Percentiles rank a stretch among this genome's conserved stretches.
Conservation (phyloP, 225 moss, liverwort and hornwort species). For the Straminergon stramineum region DNA sequence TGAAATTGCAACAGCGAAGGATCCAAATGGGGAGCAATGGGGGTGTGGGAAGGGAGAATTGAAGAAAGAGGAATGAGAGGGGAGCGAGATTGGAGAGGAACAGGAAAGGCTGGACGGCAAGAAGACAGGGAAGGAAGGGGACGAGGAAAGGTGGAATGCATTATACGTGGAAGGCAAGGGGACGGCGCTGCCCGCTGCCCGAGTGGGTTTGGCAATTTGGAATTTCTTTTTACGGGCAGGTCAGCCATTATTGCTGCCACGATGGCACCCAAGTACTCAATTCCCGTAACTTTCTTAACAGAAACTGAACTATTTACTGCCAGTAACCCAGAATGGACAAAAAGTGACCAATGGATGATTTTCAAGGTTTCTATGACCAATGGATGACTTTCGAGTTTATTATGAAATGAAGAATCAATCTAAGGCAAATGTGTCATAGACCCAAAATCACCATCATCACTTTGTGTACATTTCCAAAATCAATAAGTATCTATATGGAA, state of each 20-base stretch:
- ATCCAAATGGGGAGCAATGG: background rate
- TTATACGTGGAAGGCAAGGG: background rate
- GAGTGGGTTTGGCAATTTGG: background rate
- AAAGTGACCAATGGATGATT: background rate
- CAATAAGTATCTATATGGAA: background rate
- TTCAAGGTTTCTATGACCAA: background rate
- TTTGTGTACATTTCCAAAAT: background rate
- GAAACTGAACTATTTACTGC: background rate
- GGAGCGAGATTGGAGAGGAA: background rate
- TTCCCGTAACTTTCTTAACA: background rate
- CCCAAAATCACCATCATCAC: fast-evolving
- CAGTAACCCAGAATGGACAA: background rate
- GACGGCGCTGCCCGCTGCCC: background rate
- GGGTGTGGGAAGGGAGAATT: background rate
- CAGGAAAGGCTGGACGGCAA: background rate
- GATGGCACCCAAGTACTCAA: background rate
- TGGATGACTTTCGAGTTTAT: background rate
- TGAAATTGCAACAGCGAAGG: background rate
- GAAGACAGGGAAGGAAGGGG: background rate
- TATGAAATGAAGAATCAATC: background rate
- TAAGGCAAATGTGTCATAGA: background rate
- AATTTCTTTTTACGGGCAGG: background rate
- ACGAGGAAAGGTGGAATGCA: background rate
- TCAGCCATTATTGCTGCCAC: background rate
- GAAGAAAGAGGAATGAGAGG: background rate